phyloP scores from a whole-genome alignment of 768 basidiomycete species.

The Lyophyllum decastes region DNA sequence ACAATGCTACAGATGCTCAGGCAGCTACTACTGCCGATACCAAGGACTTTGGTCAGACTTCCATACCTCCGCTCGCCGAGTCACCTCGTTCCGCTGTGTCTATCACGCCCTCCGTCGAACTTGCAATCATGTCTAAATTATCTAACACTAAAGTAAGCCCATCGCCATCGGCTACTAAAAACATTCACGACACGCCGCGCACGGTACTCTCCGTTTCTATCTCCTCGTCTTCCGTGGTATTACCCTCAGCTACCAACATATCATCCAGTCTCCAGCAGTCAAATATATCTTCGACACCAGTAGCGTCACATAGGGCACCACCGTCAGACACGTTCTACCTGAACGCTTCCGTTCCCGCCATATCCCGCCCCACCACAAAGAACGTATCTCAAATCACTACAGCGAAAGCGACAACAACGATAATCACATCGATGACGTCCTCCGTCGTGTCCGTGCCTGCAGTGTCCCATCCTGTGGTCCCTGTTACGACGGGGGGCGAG shows the following conservation, averaged over 20 bases:
- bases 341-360: neutral
- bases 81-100: neutral
- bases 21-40: neutral
- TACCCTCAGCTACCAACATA: neutral
- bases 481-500: slow-evolving; percentile 58
- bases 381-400: neutral
- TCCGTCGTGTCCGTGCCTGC: slow-evolving; percentile 10
- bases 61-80: neutral
- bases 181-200: neutral
- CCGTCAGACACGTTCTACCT: neutral
- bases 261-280: neutral
- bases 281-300: neutral
- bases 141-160: neutral
- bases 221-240: neutral
- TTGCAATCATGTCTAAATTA: neutral
- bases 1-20: neutral
- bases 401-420: neutral
- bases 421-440: slow-evolving; percentile 3
- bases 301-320: neutral
- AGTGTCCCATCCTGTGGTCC: slow-evolving; percentile 20
- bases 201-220: neutral
- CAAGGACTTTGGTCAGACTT: neutral
- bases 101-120: neutral
- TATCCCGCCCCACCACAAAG: neutral
- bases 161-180: neutral